Base-by-base conservation (phyloP, 148 eudicot species). In the Selenicereus undatus region DNA sequence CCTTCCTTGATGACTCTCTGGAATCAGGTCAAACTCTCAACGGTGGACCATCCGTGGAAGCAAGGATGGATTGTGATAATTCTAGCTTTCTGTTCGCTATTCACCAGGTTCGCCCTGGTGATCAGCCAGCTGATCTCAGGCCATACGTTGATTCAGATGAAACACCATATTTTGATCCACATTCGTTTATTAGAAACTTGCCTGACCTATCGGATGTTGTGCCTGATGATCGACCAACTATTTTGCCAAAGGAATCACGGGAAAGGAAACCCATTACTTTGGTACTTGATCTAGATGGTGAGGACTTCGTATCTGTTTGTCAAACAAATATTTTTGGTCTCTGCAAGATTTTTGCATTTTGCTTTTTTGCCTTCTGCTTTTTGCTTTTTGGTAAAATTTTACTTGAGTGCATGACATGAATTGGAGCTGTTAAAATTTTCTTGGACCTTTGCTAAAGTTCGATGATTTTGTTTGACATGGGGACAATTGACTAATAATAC, bases 241-340 rank as follows among this genome's bases (percentile, higher is more conserved):
- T 81, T 45, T 80, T 84, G 66, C 86, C 85, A 32, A 89, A 85
- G 77, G 92, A 86, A 80, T 86, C 85, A 30, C 85, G 64, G 81
- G 92, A 83, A 79, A 85, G 58, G 60, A 96, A 90, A 79, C 83
- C 89, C 17, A 73, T 92, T 22, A 96, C 99, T 30, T 88, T 96
- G 79, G 99, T 92, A 32, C 95, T 96, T 66, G 99, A 96, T 90
- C 83, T 96, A 85, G 99, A 96, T 86, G 99, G 99, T 96, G 85
- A 89, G 90, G 24, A 76, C 72, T 74, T 50, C 26, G 68, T 43
- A 1, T 43, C 62, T 22, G 32, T 21, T 52, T 79, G 43, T 22
- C 73, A 36, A 16, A 50, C 50, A 5, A 16, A 69, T n/a, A 21
- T 45, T 62, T 58, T 50, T 32, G 30, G 13, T 71, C 13, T 35